Evolutionary conservation across 257 asterid species (phyloP).

Genomic region (Solanum paucissectum): DNA sequence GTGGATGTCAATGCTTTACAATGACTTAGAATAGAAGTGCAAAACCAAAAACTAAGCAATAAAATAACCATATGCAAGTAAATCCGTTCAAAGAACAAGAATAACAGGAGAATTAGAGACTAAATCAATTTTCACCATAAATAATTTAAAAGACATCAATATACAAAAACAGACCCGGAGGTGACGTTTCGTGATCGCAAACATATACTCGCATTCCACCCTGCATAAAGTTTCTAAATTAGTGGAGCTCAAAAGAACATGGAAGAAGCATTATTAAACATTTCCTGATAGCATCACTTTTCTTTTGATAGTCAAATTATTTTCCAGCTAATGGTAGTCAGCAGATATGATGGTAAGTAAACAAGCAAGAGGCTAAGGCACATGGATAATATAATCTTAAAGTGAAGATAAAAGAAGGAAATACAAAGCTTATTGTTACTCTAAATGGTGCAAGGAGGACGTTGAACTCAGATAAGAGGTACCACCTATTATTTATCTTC

Average conservation of each 20-base stretch:
- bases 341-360: background rate
- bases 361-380: background rate
- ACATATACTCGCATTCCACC: constrained; percentile 68
- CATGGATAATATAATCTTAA: background rate
- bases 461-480: background rate
- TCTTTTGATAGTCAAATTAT: background rate
- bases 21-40: constrained; percentile 4
- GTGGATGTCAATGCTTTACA: background rate
- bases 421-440: background rate
- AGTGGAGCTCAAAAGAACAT: background rate
- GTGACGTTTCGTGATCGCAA: constrained; percentile 68
- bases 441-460: background rate
- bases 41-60: background rate
- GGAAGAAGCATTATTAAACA: background rate
- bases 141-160: constrained; percentile 1
- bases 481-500: background rate
- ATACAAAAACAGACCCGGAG: constrained; percentile 54
- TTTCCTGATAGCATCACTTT: background rate
- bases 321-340: background rate
- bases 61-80: background rate
- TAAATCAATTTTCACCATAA: background rate
- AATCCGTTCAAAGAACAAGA: background rate
- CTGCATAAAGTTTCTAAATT: constrained; percentile 36
- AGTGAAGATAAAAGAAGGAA: background rate
- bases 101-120: background rate